A percentile compares a stretch with the other conserved stretches of the same genome.
These are phyloP conservation scores for Penicillium egyptiacum DNA, from an alignment of 495 filamentous ascomycete species.

Conservation along the genomic window DNA sequence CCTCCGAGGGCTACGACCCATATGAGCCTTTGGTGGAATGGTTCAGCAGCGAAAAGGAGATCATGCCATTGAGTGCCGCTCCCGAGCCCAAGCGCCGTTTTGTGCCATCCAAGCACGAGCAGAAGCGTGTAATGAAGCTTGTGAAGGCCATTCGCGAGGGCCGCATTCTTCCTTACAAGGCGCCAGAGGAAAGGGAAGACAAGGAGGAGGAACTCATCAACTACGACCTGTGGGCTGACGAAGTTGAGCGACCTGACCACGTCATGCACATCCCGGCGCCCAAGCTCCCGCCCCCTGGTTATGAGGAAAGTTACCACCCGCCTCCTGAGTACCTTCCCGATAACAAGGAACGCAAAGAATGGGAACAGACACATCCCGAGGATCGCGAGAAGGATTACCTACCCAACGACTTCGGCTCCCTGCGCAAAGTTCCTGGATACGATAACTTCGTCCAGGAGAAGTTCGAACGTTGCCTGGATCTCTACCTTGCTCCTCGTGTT, in stretches of 20 bases:
- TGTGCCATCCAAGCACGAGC: conserved; percentile 96
- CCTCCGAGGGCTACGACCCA: conserved; percentile 84
- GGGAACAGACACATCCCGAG: conserved; percentile 86
- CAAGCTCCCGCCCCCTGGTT: conserved; percentile 89
- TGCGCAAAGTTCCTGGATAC: conserved; percentile 93
- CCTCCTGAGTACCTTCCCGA: conserved; percentile 91
- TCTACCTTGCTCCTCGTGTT: conserved; percentile 91
- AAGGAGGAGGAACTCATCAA: conserved; percentile 67
- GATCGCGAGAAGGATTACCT: conserved; percentile 89
- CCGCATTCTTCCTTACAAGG: conserved; percentile 86
- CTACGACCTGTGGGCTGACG: conserved; percentile 95
- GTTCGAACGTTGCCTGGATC: conserved; percentile 91
- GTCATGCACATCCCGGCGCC: conserved; percentile 96
- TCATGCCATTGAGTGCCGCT: conserved; percentile 90
- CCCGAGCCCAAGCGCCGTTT: conserved; percentile 96
- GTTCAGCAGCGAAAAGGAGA: conserved; percentile 85
- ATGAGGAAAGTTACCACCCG: conserved; percentile 95
- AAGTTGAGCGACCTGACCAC: conserved; percentile 78
- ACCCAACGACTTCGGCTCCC: conserved; percentile 73
- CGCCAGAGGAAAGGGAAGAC: conserved; percentile 71
- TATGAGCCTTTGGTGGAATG: conserved; percentile 93
- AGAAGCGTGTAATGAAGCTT: conserved; percentile 96
- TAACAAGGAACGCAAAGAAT: conserved; percentile 77
- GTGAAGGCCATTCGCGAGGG: conserved; percentile 94
- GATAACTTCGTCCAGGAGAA: conserved; percentile 88